Evolutionary conservation across 2,329 filamentous ascomycete species (phyloP), one percentile per base, ranked within the genome.

Genomic region (Fusarium staphyleae): DNA sequence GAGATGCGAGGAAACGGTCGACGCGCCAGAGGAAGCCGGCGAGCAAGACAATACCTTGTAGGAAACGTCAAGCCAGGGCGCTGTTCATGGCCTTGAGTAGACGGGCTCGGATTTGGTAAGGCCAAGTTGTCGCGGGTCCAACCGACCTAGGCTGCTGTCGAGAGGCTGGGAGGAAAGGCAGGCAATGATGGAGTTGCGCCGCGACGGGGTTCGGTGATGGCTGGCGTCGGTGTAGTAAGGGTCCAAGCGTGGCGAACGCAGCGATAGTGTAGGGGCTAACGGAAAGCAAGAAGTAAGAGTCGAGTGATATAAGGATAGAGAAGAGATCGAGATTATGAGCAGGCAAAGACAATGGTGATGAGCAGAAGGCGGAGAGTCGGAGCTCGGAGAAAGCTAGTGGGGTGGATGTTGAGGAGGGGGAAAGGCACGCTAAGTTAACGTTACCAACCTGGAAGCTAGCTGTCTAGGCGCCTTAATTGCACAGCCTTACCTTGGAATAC

Each of bases 161-260:
- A 63, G 63, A 66, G 63, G 63, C 55, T 66, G 64, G 63, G 63
- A 52, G 44, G 50, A 19, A 30, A 24, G 52, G 47, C 34, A 40
- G 52, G 52, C 37, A 16, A 44, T 52, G 52, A 45, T 30, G 16
- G 48, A 43, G 52, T 40, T 60, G 55, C 52, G 55, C 43, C 41
- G 44, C 39, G 29, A 30, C 14, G 18, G 19, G 29, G 18, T 26
- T 34, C 29, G 52, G 28, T 33, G 39, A 37, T 14, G 45, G 29
- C 29, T 47, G 41, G 28, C 33, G 51, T 42, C 26, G 26, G 52
- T 37, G 43, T 34, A 22, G 19, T 18, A 13, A 26, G 18, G 40
- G 34, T 37, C 28, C 33, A 19, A 18, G 24, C 22, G 29, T 22
- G 22, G 24, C 42, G 35, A 34, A 39, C 52, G 40, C 32, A 33